A percentile compares a stretch with the other conserved stretches of the same genome.
Evolutionary conservation across 371 early-diverging fungal genomes (phyloP).

Genomic region (Catenaria anguillulae): DNA sequence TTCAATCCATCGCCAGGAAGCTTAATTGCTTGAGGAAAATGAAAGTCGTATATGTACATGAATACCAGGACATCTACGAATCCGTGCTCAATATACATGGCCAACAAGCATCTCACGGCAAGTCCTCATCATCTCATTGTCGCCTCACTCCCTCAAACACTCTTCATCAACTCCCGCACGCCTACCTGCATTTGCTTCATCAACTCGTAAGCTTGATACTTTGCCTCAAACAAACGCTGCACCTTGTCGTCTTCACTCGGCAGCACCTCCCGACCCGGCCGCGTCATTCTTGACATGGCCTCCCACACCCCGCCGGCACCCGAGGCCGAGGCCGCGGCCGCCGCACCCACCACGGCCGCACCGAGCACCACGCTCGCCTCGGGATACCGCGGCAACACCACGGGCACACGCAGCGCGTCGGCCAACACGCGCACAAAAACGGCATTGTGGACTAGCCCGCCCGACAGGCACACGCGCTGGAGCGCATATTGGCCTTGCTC

Average conservation of each 20-base stretch:
- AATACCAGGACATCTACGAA: too few species aligned
- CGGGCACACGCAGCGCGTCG: slow-evolving; percentile 36
- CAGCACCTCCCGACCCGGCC: slow-evolving; percentile 31
- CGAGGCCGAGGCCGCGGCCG: slow-evolving; percentile 25
- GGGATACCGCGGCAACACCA: slow-evolving; percentile 38
- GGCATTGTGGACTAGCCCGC: slow-evolving; percentile 48
- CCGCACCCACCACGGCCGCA: slow-evolving; percentile 48
- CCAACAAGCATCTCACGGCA: too few species aligned
- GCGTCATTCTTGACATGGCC: slow-evolving; percentile 38
- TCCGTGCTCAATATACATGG: too few species aligned
- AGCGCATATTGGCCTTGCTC: slow-evolving; percentile 27
- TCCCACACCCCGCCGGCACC: slow-evolving; percentile 15
- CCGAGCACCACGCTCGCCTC: slow-evolving; percentile 49
- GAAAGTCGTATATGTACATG: too few species aligned
- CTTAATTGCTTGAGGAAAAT: too few species aligned
- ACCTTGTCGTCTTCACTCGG: slow-evolving; percentile 24
- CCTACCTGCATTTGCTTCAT: slow-evolving; percentile 43
- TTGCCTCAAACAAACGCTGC: slow-evolving; percentile 29
- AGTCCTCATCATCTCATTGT: too few species aligned
- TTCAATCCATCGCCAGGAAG: too few species aligned
- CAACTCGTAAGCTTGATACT: slow-evolving; percentile 35
- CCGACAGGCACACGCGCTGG: slow-evolving; percentile 46
- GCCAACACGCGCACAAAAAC: slow-evolving; percentile 45
- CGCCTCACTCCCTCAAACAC: too few species aligned
- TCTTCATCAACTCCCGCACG: slow-evolving; percentile 36